Evolutionary conservation across 1,284 basidiomycete species (phyloP), one percentile per base, ranked within the genome.

Genomic region (Bondarzewia mesenterica): DNA sequence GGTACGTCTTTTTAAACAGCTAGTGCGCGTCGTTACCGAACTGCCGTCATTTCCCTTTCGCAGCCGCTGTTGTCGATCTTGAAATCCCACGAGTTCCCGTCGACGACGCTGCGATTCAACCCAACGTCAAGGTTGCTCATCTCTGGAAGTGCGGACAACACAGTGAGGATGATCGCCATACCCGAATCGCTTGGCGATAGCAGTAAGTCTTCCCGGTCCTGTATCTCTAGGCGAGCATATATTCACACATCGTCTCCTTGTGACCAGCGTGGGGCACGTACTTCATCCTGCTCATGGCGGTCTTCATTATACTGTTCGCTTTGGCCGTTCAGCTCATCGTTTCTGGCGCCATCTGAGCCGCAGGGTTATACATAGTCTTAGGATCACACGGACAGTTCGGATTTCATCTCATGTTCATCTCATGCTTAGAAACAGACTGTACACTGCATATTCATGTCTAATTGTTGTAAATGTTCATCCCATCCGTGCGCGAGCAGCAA

Each of bases 41-140:
- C 32, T 35, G 32, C 26, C 36, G 15, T 12, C 29, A 16, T 20
- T 29, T 47, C 47, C 52, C 48, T 35, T 21, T 37, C 22, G 7
- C 40, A 96, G 92, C 92, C 93, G 0, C 66, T 94, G 7, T 68
- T 92, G 27, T 85, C 85, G 27, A 94, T 99, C 52, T 73, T 97
- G 43, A 89, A 92, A 63, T 89, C 94, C 0, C 96, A 99, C 65
- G 91, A 93, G 54, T 95, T 99, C 64, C 92, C 96, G 2, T 82
- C 92, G 1, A 99, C 95, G 0, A 84, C 87, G 1, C 68, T 99
- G 49, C 79, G 78, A 50, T 98, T 99, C 72, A 94, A 88, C 62
- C 87, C 92, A 0, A 73, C 80, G 4, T 85, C 85, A 14, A 80
- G 74, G 16, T 57, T 94, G n/a, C 76, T 99, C n/a, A 77, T 93